phyloP scores from a whole-genome alignment of 169 alveolate species.

The Toxoplasma gondii region DNA sequence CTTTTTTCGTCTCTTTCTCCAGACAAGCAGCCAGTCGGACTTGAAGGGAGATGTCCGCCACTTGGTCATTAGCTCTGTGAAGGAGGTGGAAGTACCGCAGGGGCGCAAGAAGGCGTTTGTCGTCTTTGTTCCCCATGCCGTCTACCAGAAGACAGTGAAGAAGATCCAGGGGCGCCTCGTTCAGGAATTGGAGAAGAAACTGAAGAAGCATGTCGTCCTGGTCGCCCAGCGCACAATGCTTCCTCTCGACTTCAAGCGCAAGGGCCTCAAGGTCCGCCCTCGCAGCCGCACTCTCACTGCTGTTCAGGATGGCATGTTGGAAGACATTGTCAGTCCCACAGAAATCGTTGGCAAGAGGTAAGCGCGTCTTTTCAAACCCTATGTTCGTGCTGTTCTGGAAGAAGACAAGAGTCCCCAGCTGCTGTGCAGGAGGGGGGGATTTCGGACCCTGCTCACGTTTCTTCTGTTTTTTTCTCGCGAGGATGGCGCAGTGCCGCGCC shows the following conservation, averaged over 20 bases:
- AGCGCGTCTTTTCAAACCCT: neutral
- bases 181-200: slow-evolving; percentile 93
- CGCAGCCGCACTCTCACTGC: slow-evolving; percentile 94
- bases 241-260: slow-evolving; percentile 85
- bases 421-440: neutral
- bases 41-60: slow-evolving; percentile 53
- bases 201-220: slow-evolving; percentile 93
- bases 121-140: slow-evolving; percentile 87
- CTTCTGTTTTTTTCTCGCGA: no score
- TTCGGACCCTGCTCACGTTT: neutral
- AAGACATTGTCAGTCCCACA: slow-evolving; percentile 95
- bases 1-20: neutral
- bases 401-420: neutral
- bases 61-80: slow-evolving; percentile 50
- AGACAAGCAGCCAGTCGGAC: slow-evolving; percentile 52
- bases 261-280: slow-evolving; percentile 92
- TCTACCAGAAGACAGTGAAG: slow-evolving; percentile 84
- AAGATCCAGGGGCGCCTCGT: slow-evolving; percentile 90
- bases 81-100: slow-evolving; percentile 57
- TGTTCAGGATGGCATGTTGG: slow-evolving; percentile 95
- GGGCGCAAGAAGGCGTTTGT: slow-evolving; percentile 84
- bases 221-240: slow-evolving; percentile 90
- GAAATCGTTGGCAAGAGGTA: slow-evolving; percentile 91
- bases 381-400: neutral
- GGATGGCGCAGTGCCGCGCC: no score